Conservation (phyloP, 345 rosid species). For the Aquilaria yunnanensis region DNA sequence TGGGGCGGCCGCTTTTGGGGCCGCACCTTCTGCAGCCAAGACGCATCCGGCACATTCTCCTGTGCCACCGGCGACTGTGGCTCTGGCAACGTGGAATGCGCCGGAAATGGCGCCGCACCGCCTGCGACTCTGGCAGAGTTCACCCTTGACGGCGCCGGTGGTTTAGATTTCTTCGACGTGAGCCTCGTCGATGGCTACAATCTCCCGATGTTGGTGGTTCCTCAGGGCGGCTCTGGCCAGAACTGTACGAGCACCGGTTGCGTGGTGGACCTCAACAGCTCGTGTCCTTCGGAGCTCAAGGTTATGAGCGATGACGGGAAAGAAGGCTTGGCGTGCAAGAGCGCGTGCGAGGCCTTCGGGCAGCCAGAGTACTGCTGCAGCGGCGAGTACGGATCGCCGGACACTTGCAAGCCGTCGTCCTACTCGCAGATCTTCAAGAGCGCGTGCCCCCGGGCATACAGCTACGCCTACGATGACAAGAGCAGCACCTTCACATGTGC, state of each 20-base stretch:
- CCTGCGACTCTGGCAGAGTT: slow-evolving; percentile 62
- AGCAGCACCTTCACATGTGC: slow-evolving; percentile 54
- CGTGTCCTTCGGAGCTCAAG: slow-evolving; percentile 53
- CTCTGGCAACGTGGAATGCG: slow-evolving; percentile 38
- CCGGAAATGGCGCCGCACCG: slow-evolving; percentile 46
- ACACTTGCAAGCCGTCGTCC: slow-evolving; percentile 44
- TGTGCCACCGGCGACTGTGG: slow-evolving; percentile 64
- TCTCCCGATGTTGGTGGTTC: slow-evolving; percentile 51
- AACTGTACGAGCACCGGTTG: slow-evolving; percentile 57
- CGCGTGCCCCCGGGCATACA: slow-evolving; percentile 54
- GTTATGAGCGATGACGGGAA: slow-evolving; percentile 16
- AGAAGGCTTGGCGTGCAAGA: slow-evolving; percentile 51
- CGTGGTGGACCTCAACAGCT: slow-evolving; percentile 40
- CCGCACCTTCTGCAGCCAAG: slow-evolving; percentile 52
- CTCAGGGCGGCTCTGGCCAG: slow-evolving; percentile 34
- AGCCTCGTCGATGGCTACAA: slow-evolving; percentile 77
- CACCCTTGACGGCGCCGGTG: slow-evolving; percentile 41
- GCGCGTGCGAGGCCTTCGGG: slow-evolving; percentile 57
- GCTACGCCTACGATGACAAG: slow-evolving; percentile 62
- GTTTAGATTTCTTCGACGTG: slow-evolving; percentile 60
- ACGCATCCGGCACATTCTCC: slow-evolving; percentile 46
- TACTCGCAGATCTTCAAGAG: slow-evolving; percentile 53
- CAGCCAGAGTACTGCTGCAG: slow-evolving; percentile 60
- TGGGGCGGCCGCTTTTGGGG: slow-evolving; percentile 80
- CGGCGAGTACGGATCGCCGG: slow-evolving; percentile 45